Evolutionary conservation across 2,329 filamentous ascomycete species (phyloP).

Genomic region (Xylaria hypoxylon): DNA sequence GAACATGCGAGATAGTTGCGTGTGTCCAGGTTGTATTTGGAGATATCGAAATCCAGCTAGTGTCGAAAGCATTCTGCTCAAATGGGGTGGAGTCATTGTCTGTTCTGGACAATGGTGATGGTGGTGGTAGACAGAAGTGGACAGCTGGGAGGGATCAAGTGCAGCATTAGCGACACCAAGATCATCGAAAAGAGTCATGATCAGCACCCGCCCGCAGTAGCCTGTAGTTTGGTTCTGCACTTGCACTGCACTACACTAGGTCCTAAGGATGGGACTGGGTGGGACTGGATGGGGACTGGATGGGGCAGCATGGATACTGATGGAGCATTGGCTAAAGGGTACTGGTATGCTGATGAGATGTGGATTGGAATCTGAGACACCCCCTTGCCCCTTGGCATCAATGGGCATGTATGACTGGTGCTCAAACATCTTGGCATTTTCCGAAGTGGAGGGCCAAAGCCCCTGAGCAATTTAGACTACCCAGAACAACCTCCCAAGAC

Average conservation of each 20-base stretch:
- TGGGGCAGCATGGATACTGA: constrained; percentile 19
- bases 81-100: constrained; percentile 30
- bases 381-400: constrained; percentile 48
- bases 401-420: constrained; percentile 40
- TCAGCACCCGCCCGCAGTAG: constrained; percentile 45
- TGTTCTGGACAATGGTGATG: constrained; percentile 31
- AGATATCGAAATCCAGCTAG: constrained; percentile 11
- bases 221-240: constrained; percentile 40
- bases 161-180: constrained; percentile 44
- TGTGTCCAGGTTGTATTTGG: constrained; percentile 8
- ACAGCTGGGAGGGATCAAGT: constrained; percentile 34
- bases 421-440: constrained; percentile 33
- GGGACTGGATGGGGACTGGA: neutral
- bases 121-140: constrained; percentile 5
- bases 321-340: no score
- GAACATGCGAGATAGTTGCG: neutral
- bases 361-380: constrained; percentile 50
- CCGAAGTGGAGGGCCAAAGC: constrained; percentile 43
- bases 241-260: neutral
- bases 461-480: constrained; percentile 48
- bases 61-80: constrained; percentile 15
- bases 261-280: no score
- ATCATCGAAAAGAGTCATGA: constrained; percentile 32
- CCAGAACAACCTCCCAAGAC: no score
- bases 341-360: constrained; percentile 40